Conservation (phyloP, 2,329 filamentous ascomycete genomes). For the Penicillium vulpinum region DNA sequence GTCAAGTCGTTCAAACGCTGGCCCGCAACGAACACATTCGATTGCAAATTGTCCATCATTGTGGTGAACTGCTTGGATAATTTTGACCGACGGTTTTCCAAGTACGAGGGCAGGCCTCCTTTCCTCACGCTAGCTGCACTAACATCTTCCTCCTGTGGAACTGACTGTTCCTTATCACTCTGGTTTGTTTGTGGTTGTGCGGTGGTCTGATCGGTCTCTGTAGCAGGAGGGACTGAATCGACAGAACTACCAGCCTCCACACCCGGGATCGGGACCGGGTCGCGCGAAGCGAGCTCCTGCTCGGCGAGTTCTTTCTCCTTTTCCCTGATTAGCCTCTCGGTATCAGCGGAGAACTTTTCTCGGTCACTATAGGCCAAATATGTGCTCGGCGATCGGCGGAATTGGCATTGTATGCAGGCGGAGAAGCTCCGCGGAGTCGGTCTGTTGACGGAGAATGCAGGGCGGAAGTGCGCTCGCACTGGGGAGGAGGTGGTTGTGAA, state of each 20-base stretch:
- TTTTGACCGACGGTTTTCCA: conserved; percentile 54
- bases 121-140: not conserved
- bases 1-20: conserved; percentile 92
- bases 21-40: conserved; percentile 78
- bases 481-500: conserved; percentile 26
- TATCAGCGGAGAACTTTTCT: conserved; percentile 26
- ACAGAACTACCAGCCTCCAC: conserved; percentile 23
- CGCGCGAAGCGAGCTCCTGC: conserved; percentile 22
- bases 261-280: conserved; percentile 18
- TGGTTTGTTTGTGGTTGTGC: conserved; percentile 13
- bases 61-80: conserved; percentile 63
- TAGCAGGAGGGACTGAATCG: conserved; percentile 10
- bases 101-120: conserved; percentile 36
- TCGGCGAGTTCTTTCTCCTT: conserved; percentile 10
- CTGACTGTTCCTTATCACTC: conserved; percentile 11
- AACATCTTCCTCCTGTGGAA: conserved; percentile 10
- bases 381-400: conserved; percentile 32
- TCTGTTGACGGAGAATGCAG: conserved; percentile 22
- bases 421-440: conserved; percentile 35
- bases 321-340: conserved; percentile 13
- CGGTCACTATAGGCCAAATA: conserved; percentile 28
- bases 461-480: conserved; percentile 23
- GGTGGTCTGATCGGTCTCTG: conserved; percentile 10
- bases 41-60: conserved; percentile 86
- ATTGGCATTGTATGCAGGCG: conserved; percentile 47